Base-by-base conservation (phyloP, 768 basidiomycete species). In the Gloeopeniophorella convolvens region DNA sequence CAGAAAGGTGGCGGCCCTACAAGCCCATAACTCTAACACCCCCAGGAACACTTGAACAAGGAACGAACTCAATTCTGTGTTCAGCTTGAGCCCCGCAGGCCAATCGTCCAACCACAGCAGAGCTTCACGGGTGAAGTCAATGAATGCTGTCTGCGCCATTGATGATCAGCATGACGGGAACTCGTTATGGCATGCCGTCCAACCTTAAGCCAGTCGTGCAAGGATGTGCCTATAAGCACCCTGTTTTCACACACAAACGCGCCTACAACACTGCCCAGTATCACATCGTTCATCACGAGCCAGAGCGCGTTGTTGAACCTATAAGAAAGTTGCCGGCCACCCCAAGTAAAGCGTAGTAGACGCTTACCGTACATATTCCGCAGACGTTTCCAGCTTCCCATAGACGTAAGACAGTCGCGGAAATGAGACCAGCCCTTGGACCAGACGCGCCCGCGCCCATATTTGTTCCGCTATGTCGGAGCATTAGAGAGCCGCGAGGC, bases 71-170 rank as follows among this genome's bases (percentile, higher is more conserved):
- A 99, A 75, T 59, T 97, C 89, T 0, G 90, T 89, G 61, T 98
- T 98, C 45, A 99, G 81, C 66, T 99, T 99, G 33, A 99, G 69
- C 1, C 96, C 95, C 1, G 84, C 92, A 0, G 95, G 95, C 95
- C 95, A 98, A 53, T 86, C 80, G 63, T 96, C 87, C 11, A 99
- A 74, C 94, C 93, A 97, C 1, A 72, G 59, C 2, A 97, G 71
- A 0, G 75, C 71, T 13, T 69, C 67, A 35, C 77, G 74, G 8
- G 85, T 63, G 41, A 69, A 66, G 3, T 70, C 62, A 5, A 85
- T 69, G 1, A 82, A 62, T 51, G 72, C 67, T 27, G 52, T 50
- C 71, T 77, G 59, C 35, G 3, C 28, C n/a, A 20, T 20, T 45
- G 42, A 35, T 40, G 27, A 39, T 43, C 33, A 31, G 13, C 18